These are phyloP conservation scores for Fusarium beomiforme DNA, from an alignment of 2,329 filamentous ascomycete species.

Conservation along the genomic window DNA sequence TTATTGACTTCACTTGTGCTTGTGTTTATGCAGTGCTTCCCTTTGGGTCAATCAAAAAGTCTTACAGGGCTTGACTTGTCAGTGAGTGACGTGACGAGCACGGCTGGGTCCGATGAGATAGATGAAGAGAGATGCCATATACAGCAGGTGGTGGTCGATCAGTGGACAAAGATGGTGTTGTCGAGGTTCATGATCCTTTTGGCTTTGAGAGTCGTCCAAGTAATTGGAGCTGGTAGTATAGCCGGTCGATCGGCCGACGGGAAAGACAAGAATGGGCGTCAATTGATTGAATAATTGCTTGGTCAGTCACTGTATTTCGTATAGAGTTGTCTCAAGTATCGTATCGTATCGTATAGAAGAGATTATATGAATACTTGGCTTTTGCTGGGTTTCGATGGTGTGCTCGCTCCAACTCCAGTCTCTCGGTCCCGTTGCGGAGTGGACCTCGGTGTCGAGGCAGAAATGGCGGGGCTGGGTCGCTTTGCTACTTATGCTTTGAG, in stretches of 20 bases:
- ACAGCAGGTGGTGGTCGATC: constrained; percentile 23
- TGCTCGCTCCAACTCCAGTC: constrained; percentile 32
- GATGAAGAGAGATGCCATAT: constrained; percentile 11
- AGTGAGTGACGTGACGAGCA: constrained; percentile 3
- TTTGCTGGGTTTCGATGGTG: constrained; percentile 25
- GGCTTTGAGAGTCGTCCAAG: neutral
- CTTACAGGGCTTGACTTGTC: neutral
- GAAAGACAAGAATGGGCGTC: neutral
- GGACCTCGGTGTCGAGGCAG: constrained; percentile 25
- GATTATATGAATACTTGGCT: constrained; percentile 7
- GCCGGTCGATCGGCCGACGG: constrained; percentile 26
- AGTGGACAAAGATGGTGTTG: constrained; percentile 20
- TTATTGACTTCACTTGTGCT: neutral
- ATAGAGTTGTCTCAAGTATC: neutral
- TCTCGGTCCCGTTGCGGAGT: constrained; percentile 9
- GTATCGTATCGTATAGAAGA: neutral
- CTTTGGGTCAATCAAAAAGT: neutral
- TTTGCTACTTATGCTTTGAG: no score
- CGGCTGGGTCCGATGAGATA: neutral
- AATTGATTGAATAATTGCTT: neutral
- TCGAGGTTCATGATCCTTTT: constrained; percentile 5
- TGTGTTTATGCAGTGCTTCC: constrained; percentile 2
- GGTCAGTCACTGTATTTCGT: neutral
- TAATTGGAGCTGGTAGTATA: neutral
- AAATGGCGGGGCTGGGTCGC: constrained; percentile 32